Conservation (phyloP, 2,329 filamentous ascomycete species). For the Rosellinia necatrix region DNA sequence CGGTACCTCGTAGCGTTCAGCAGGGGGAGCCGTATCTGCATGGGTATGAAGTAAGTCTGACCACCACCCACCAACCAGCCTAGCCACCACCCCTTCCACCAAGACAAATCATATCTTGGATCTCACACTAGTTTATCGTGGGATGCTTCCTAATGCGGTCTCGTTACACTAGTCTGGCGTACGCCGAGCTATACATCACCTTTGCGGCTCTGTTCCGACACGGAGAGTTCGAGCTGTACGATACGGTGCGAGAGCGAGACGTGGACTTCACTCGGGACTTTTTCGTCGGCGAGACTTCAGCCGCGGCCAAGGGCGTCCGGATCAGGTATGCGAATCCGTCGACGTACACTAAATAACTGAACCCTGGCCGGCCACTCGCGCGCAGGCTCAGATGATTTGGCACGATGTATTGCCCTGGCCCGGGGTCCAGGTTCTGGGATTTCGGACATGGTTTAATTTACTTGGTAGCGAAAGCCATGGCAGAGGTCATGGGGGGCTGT, state of each 20-base stretch:
- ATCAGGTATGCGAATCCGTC: conserved; percentile 12
- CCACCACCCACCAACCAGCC: no score
- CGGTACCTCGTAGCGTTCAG: conserved; percentile 22
- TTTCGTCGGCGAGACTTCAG: conserved; percentile 28
- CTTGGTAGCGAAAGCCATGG: no score
- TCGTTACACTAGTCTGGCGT: conserved; percentile 16
- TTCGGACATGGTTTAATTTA: no score
- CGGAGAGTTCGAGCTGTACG: conserved; percentile 18
- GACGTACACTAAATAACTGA: not conserved
- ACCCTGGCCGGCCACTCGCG: no score
- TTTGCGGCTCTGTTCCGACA: conserved; percentile 22
- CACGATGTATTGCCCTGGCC: no score
- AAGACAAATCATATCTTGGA: no score
- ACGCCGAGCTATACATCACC: conserved; percentile 27
- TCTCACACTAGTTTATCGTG: no score
- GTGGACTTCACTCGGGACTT: conserved; percentile 28
- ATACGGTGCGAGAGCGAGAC: conserved; percentile 25
- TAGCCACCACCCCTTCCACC: not conserved
- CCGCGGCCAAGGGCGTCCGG: conserved; percentile 16
- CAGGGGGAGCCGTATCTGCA: conserved; percentile 25
- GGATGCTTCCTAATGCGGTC: not conserved
- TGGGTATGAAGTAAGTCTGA: conserved; percentile 27
- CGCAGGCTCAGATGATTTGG: no score
- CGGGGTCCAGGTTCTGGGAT: no score
- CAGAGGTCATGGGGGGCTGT: no score